Base-by-base conservation (phyloP, 2,329 filamentous ascomycete species). In the Diaporthe australafricana region DNA sequence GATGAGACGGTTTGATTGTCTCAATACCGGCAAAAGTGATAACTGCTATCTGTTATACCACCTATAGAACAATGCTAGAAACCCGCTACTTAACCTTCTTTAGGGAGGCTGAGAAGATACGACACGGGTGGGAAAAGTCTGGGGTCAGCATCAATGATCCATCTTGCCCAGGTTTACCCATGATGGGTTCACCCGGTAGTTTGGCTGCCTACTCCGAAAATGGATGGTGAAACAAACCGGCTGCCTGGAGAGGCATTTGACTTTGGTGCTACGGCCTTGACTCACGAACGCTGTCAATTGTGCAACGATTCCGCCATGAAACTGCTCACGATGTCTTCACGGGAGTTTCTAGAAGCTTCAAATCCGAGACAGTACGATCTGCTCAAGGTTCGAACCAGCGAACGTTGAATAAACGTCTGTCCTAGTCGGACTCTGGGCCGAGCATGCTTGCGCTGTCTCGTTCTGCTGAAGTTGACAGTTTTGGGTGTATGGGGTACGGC, bases 161-260 rank as follows among this genome's bases (percentile, higher is more conserved):
- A 16, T 16, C 27, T 9, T 35, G 45, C n/a, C 60, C 20, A 25
- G 60, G 60, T 25, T 47, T 35, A 63, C 60, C 60, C 60, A 63
- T 50, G 60, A 35, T 17, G 17, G 17, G 20, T 25, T 35, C 14
- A 7, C 20, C 32, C 42, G 42, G 20, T 63, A 63, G 42, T 63
- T 35, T 63, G 60, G 60, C 22, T 17, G 14, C 7, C 60, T 48
- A 63, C 42, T 25, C 60, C 60, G 6, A 63, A 63, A 12, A 17
- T 25, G 42, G 42, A 63, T 63, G 60, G 60, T 63, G 60, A 63
- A 48, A 63, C 60, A 12, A 12, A 25, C 27, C 30, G 42, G n/a
- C 60, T 63, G 60, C 42, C 30, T 48, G 27, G 42, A 45, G 8
- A 12, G 30, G 11, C 42, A 63, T 35, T 48, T 48, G 47, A 38